Evolutionary conservation across 2,329 filamentous ascomycete species (phyloP).

Genomic region (Hymenoscyphus albidus): DNA sequence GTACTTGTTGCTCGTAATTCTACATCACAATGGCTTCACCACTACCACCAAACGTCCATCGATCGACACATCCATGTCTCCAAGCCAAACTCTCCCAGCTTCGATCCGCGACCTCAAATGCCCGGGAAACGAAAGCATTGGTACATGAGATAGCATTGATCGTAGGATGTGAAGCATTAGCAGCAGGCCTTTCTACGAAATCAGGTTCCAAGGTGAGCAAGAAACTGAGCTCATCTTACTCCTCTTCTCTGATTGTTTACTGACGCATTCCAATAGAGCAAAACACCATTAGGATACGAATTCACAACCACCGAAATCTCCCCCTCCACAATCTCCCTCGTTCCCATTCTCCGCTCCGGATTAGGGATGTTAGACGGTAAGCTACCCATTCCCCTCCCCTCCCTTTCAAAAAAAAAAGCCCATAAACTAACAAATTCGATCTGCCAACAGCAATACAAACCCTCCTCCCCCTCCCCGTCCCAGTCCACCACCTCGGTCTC

Average conservation of each 20-base stretch:
- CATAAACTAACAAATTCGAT: neutral
- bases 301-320: slow-evolving; percentile 62
- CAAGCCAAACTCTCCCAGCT: slow-evolving; percentile 86
- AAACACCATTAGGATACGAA: slow-evolving; percentile 72
- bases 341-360: slow-evolving; percentile 90
- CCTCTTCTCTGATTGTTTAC: neutral
- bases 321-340: slow-evolving; percentile 67
- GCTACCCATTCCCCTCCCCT: slow-evolving; percentile 19
- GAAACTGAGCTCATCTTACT: neutral
- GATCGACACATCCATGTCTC: slow-evolving; percentile 83
- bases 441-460: slow-evolving; percentile 63
- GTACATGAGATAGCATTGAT: slow-evolving; percentile 85
- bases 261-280: slow-evolving; percentile 49
- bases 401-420: neutral
- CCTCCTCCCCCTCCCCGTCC: slow-evolving; percentile 73
- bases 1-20: neutral
- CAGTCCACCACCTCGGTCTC: slow-evolving; percentile 89
- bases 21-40: slow-evolving; percentile 31
- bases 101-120: slow-evolving; percentile 65
- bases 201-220: slow-evolving; percentile 57
- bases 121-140: slow-evolving; percentile 74
- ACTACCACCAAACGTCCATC: slow-evolving; percentile 62
- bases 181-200: slow-evolving; percentile 53
- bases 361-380: slow-evolving; percentile 84
- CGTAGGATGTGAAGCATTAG: slow-evolving; percentile 76